Conservation (phyloP, 345 rosid species). For the Laguncularia racemosa region DNA sequence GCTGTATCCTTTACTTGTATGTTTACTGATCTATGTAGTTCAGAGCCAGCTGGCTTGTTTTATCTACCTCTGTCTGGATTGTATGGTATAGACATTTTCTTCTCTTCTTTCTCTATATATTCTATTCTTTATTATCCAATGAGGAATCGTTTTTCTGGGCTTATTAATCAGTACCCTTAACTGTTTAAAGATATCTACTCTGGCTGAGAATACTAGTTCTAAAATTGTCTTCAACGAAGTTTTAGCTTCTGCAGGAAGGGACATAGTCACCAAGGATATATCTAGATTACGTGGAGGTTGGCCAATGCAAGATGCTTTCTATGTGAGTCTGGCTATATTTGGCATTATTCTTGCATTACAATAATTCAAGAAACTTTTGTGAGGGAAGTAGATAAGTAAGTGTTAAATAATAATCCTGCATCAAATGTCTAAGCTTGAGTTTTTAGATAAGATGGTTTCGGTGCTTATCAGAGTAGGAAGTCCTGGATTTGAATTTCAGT, state of each 20-base stretch:
- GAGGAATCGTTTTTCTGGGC: no score
- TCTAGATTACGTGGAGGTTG: conserved; percentile 97
- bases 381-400: no score
- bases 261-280: conserved; percentile 88
- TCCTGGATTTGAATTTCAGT: no score
- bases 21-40: conserved; percentile 8
- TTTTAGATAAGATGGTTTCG: no score
- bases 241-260: conserved; percentile 77
- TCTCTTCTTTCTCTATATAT: no score
- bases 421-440: no score
- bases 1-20: conserved; percentile 58
- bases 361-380: not conserved
- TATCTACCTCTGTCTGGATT: not conserved
- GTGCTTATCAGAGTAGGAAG: no score
- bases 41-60: conserved; percentile 4
- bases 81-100: not conserved
- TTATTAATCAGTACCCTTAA: conserved; percentile 31
- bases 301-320: conserved; percentile 96
- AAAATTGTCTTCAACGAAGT: conserved; percentile 77
- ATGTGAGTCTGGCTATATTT: conserved; percentile 38
- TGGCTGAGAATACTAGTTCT: conserved; percentile 76
- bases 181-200: conserved; percentile 53
- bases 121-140: no score
- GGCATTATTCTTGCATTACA: not conserved
- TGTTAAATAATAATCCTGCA: no score